A percentile compares a stretch with the other conserved stretches of the same genome.
Evolutionary conservation across 352 stramenopile species (phyloP).

Genomic region (Globisporangium viniferum): DNA sequence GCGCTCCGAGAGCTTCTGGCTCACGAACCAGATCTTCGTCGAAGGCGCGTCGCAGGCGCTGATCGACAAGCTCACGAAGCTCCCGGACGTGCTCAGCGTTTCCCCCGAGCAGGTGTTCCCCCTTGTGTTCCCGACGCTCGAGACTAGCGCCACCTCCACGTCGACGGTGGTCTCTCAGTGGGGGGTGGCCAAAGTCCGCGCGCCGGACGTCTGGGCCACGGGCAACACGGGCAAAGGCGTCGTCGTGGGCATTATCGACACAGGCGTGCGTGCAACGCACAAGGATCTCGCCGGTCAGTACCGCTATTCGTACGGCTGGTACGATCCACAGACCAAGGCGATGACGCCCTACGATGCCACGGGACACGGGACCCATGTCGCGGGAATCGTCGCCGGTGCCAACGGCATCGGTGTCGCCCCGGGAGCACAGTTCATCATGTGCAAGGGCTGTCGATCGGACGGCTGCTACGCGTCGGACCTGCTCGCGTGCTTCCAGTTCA

Average conservation of each 20-base stretch:
- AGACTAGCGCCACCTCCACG: slow-evolving; percentile 29
- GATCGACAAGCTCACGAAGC: slow-evolving; percentile 41
- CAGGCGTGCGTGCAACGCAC: slow-evolving; percentile 47
- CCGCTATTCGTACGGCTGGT: slow-evolving; percentile 51
- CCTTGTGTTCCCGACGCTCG: slow-evolving; percentile 24
- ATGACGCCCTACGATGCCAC: slow-evolving; percentile 14
- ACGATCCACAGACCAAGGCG: slow-evolving; percentile 30
- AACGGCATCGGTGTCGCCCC: slow-evolving; percentile 24
- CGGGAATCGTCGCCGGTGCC: slow-evolving; percentile 15
- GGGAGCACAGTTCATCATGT: slow-evolving; percentile 23
- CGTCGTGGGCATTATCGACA: slow-evolving; percentile 62
- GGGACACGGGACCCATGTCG: slow-evolving; percentile 22
- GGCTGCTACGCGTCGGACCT: slow-evolving; percentile 14
- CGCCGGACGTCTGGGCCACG: slow-evolving; percentile 39
- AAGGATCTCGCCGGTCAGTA: slow-evolving; percentile 40
- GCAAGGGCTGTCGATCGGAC: slow-evolving; percentile 9
- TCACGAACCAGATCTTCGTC: slow-evolving; percentile 63
- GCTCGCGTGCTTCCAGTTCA: slow-evolving; percentile 22
- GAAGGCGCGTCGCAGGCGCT: slow-evolving; percentile 38
- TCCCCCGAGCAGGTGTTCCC: slow-evolving; percentile 42
- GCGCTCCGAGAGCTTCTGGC: slow-evolving; percentile 44
- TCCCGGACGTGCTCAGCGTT: slow-evolving; percentile 37
- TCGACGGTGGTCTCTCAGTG: slow-evolving; percentile 35
- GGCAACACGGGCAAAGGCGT: slow-evolving; percentile 51
- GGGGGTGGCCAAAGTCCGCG: slow-evolving; percentile 51